Evolutionary conservation across 768 basidiomycete genomes (phyloP), one percentile per base, ranked within the genome.

Genomic region (Botryobasidium botryosum): DNA sequence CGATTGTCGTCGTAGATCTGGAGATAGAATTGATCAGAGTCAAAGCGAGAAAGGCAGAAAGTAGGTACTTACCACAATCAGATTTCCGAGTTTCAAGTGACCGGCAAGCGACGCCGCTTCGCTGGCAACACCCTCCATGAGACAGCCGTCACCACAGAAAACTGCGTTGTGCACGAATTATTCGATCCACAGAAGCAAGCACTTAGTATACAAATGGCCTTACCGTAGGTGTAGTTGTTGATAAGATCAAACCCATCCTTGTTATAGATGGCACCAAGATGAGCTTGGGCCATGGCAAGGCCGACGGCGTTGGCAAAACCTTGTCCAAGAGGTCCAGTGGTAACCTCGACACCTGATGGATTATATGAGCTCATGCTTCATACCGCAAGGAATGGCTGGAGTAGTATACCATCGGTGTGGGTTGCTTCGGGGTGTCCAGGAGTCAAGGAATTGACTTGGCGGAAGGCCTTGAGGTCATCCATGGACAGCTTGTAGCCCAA

Each of bases 1-100:
- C 84, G 82, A 66, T 96, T 94, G 65, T 94, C 88, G 57, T 96
- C 91, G 62, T 91, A 94, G 57, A 94, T 69, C 83, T 84, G 42
- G 17, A 42, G 18, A 32, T 6, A 28, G 3, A 49, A 20, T 42
- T 20, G 29, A 40, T 52, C 17, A 13, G 12, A 46, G 42, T 47
- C 46, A 48, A 17, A 28, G 25, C 43, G 44, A 36, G 43, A 44
- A 52, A 49, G 42, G 47, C 46, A 38, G 8, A 8, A 17, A 33
- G 31, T 8, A 18, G 20, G 10, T 24, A 72, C 82, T 57, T 60
- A 85, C 82, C 47, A 82, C 84, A 56, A 96, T 79, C 55, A 96
- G 69, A 64, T 91, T 94, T 45, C 85, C 88, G 33, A 96, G 73
- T 60, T 88, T 78, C 55, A 94, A 71, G 64, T 96, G 91, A 50